Base-by-base conservation (phyloP, 139 green algal genomes). In the Chlamydomonas asymmetrica region DNA sequence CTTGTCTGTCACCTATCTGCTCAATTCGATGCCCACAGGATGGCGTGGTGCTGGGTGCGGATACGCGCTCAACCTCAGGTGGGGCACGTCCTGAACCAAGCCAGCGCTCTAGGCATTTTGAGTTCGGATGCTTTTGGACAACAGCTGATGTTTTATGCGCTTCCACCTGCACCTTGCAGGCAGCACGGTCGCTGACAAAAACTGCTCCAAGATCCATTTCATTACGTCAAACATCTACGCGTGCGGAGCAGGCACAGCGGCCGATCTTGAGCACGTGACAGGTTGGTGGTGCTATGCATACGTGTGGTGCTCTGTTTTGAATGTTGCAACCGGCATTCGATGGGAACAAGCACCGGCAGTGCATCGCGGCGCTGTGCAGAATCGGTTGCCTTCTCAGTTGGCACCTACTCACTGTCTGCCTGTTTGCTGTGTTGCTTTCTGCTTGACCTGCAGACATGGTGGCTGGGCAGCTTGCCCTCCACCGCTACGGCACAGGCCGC, bases 141-240 rank as follows among this genome's bases (percentile, higher is more conserved):
- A 99, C 77, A 99, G 99, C 82, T 99, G 95, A 84, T 92, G 97
- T 74, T 99, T 99, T 85, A 99, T 99, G 54, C 95, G 98, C 74
- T 98, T 91, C 82, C n/a, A n/a, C n/a, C n/a, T n/a, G n/a, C n/a
- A n/a, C n/a, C n/a, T n/a, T n/a, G 85, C 93, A 23, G 97, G 94
- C 18, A 88, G 85, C 23, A 98, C 96, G 10, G 95, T 99, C n/a
- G 93, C 92, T 23, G 97, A 99, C 85, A 99, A 99, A 77, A 99
- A 99, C 82, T 99, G 95, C 84, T 92, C 97, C 75, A 99, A 99
- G 86, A 99, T 99, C 59, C 95, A 99, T 73, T 98, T 91, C 82
- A 97, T 99, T 43, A 91, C 97, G 2, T 89, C 93, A 67, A 99
- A 99, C 82, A 98, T 99, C 67, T 98, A 97, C 83, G 98, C 95